Evolutionary conservation across 805 yeast species (phyloP), one percentile per base, ranked within the genome.

Genomic region (Pichia rugopelliculosa): DNA sequence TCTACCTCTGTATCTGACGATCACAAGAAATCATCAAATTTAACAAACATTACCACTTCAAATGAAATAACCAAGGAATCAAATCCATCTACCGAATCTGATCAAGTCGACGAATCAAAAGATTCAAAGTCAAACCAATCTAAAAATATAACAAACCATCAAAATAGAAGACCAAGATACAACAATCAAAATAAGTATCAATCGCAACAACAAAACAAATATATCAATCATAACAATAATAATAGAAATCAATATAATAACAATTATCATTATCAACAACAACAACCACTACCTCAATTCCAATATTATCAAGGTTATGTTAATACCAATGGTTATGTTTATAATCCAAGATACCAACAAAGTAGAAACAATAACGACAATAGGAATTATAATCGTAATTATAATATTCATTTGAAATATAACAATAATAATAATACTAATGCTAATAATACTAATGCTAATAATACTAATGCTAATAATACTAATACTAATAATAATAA

Each of bases 151-250:
- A 46, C 12, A 18, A 48, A 53, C 21, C 24, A 45, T 8, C 17
- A 42, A 36, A 50, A 27, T 18, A 30, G 34, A 30, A 30, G 34
- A 30, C 5, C n/a, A 15, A 30, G 34, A 30, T 30, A 30, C 9
- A 43, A 40, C 23, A 27, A 11, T 22, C 22, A 54, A 56, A 42
- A 49, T 39, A 21, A 46, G 23, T 36, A 45, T n/a, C n/a, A 45
- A 33, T 25, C 42, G 15, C 20, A 41, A 34, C 20, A 24, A 13
- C 20, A 17, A 40, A 45, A 40, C 18, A 41, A n/a, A 17, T 55
- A 53, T 41, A 39, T 36, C 21, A 38, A 45, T 33, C 34, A n/a
- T 27, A 42, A 44, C 37, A 44, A 43, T n/a, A 36, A 36, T 11
- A 23, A 33, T 36, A 41, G 39, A 20, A 42, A 42, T n/a, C 36